A percentile compares a stretch with the other conserved stretches of the same genome.
phyloP scores from a whole-genome alignment of 176 grass and related monocot species.

The Paspalum vaginatum region DNA sequence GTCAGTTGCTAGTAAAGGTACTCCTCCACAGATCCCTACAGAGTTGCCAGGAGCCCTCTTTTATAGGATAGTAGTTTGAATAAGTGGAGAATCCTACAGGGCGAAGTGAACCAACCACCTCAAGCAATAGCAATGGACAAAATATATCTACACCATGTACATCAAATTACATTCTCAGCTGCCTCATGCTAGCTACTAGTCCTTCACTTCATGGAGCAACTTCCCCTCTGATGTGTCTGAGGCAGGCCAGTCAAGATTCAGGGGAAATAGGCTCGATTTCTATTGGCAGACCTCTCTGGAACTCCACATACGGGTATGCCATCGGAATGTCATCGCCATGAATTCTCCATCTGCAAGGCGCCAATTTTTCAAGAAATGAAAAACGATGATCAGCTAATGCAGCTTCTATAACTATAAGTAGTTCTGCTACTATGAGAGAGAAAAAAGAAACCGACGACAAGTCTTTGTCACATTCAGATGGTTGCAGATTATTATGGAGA shows the following conservation, averaged over 20 bases:
- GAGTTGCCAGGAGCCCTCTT: not conserved
- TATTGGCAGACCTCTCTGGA: slow-evolving; percentile 71
- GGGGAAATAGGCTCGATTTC: slow-evolving; percentile 58
- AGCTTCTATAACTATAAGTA: not conserved
- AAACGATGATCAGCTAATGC: not conserved
- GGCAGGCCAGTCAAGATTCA: slow-evolving; percentile 23
- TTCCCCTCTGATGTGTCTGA: not conserved
- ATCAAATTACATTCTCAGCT: slow-evolving; percentile 42
- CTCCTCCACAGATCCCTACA: not conserved
- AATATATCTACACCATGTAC: slow-evolving; percentile 83
- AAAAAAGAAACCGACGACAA: not conserved
- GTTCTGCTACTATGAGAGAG: not conserved
- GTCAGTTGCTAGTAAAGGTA: not conserved
- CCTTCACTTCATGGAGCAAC: slow-evolving; percentile 12
- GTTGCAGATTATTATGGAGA: slow-evolving; percentile 5
- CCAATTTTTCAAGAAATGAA: slow-evolving; percentile 1
- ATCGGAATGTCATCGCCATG: slow-evolving; percentile 72
- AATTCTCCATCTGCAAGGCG: slow-evolving; percentile 60
- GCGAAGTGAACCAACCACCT: slow-evolving; percentile 41
- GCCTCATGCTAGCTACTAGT: slow-evolving; percentile 41
- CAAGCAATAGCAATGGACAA: slow-evolving; percentile 46
- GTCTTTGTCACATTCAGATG: slow-evolving; percentile 18
- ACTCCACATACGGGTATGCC: slow-evolving; percentile 89
- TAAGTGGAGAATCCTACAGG: slow-evolving; percentile 45
- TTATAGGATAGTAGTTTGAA: slow-evolving; percentile 41